Base-by-base conservation (phyloP, 2,329 filamentous ascomycete genomes). In the Orbilia quercus region DNA sequence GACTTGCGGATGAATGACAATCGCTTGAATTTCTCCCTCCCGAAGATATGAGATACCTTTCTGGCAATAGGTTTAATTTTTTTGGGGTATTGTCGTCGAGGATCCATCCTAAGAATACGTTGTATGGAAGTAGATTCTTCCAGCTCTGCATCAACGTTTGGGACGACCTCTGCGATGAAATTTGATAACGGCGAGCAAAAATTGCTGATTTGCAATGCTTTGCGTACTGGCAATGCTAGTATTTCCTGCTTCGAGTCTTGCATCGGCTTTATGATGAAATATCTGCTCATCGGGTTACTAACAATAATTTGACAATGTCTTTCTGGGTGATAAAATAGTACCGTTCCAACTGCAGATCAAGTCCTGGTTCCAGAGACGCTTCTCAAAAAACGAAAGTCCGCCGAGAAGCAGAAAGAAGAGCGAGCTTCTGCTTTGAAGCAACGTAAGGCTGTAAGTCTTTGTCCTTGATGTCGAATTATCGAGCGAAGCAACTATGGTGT, bases 321-420 rank as follows among this genome's bases (percentile, higher is more conserved):
- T 34, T 47, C 14, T 25, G 36, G 28, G 7, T 36, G 2, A 9
- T 25, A n/a, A 34, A 65, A 81, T 82, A 96, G 92, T 85, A 89
- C 89, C 85, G 91, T 96, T 82, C 92, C 95, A 79, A 96, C 92
- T 84, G 85, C 93, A 84, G 91, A 97, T 84, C 91, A 98, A 84
- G 89, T 99, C 83, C 87, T 98, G 83, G 92, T 98, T 82, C 95
- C 95, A 80, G 95, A 99, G 91, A 99, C 95, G 80, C 91, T 99
- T 81, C 89, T 99, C 84, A 99, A 99, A 91, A 99, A 99, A 92
- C 91, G 95, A 87, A 99, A 99, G 92, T 92, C 89, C 84, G 94
- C 97, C 86, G 95, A 99, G 89, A 96, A 97, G 89, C 92, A 93
- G 83, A 91, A 93, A 83, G 93, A 95, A 83, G 91, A 94, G 85